Base-by-base conservation (phyloP, 768 basidiomycete species). In the Tricholoma matsutake region DNA sequence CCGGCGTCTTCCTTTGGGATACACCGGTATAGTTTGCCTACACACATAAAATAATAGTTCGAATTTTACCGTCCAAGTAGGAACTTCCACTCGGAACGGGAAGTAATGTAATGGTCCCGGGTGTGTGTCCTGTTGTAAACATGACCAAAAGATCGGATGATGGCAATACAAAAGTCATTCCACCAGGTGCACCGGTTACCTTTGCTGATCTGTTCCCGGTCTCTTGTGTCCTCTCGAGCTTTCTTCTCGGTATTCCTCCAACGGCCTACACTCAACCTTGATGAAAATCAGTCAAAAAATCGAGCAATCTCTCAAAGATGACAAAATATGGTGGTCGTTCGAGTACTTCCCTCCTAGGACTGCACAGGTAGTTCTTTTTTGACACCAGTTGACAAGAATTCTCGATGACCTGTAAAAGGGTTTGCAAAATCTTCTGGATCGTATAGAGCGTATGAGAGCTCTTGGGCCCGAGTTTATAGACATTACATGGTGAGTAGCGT, bases 231-330 rank as follows among this genome's bases (percentile, higher is more conserved):
- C 61, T 57, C 34, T 49, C 45, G 1, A 43, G 58, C 32, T 32
- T 47, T 60, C 65, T 66, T 62, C 65, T 62, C 61, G 64, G 63
- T 56, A 56, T 61, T 64, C 61, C 65, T 66, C 64, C 22, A 25
- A 65, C 71, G 64, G 68, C 67, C 67, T 61, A 59, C 75, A 45
- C 56, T 28, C 41, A 47, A 14, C 29, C 10, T 18, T 57, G 5
- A 97, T 97, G 94, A 96, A 91, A 85, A 93, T 98, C 74, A 94
- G 88, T 67, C 86, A 95, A 76, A 98, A 96, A 80, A 92, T 98
- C 49, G 82, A 88, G 64, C 86, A 92, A 73, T 92, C 92, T 53
- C 78, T 85, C 62, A 88, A 89, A 72, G 91, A 96, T 67, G 88
- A 89, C 64, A 87, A 93, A 69, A 78, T 92, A 61, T 97, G 95